Evolutionary conservation across 805 yeast genomes (phyloP).

Genomic region (Metschnikowia santaceciliae): DNA sequence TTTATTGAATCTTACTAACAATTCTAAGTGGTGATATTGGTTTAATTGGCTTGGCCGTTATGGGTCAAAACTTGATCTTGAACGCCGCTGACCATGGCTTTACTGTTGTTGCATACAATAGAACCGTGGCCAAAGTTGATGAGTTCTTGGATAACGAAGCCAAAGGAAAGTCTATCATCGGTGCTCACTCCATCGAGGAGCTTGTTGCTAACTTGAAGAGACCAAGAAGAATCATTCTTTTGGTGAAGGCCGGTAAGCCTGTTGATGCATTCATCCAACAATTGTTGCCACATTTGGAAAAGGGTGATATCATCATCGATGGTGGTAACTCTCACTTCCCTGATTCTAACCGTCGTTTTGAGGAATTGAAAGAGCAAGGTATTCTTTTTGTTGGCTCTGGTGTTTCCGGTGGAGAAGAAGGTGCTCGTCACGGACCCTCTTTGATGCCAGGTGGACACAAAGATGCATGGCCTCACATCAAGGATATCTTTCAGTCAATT

Average conservation of each 20-base stretch:
- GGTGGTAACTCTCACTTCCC: conserved; percentile 99
- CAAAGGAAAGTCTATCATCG: conserved; percentile 93
- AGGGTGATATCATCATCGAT: conserved; percentile 97
- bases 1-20: conserved; percentile 19
- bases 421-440: conserved; percentile 99
- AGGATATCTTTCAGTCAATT: conserved; percentile 92
- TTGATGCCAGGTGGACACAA: conserved; percentile 99
- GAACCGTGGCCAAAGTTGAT: conserved; percentile 95
- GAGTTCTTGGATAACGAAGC: conserved; percentile 92
- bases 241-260: conserved; percentile 95
- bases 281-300: conserved; percentile 84
- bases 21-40: conserved; percentile 83
- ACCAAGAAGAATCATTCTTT: conserved; percentile 92
- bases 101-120: conserved; percentile 97
- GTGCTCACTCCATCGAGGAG: conserved; percentile 91
- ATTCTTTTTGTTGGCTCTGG: conserved; percentile 95
- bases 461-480: conserved; percentile 98
- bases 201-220: conserved; percentile 84
- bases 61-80: conserved; percentile 97
- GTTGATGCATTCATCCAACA: conserved; percentile 89
- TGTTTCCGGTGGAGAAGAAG: conserved; percentile 99
- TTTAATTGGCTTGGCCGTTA: conserved; percentile 98
- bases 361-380: conserved; percentile 81
- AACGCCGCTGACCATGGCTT: conserved; percentile 98
- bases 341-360: conserved; percentile 95